These are phyloP conservation scores for Amoeboradix gromovi DNA, from an alignment of 371 early-diverging fungal species.

Conservation along the genomic window DNA sequence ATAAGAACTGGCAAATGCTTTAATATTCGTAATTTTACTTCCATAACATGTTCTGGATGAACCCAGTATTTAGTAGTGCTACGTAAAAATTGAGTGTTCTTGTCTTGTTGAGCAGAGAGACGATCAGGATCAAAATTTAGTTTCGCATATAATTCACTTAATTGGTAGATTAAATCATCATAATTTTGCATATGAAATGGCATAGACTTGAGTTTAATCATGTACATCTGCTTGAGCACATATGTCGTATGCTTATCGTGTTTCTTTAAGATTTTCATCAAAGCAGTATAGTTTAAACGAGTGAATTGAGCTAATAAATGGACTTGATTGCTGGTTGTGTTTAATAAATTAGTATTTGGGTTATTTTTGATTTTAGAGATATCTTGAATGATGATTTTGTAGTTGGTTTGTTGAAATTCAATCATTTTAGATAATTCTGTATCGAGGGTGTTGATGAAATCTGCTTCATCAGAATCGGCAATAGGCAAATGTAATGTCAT, in stretches of 20 bases:
- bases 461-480: background rate
- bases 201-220: conserved; percentile 47
- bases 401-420: background rate
- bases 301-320: conserved; percentile 67
- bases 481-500: background rate
- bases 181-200: conserved; percentile 73
- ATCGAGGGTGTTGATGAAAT: background rate
- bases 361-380: background rate
- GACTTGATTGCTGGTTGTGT: conserved; percentile 50
- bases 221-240: conserved; percentile 52
- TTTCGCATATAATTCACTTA: conserved; percentile 36
- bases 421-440: background rate
- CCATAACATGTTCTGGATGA: conserved; percentile 88
- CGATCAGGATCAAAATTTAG: conserved; percentile 3
- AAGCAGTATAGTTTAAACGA: conserved; percentile 78
- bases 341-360: conserved; percentile 24
- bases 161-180: conserved; percentile 51
- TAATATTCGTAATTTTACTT: conserved; percentile 68
- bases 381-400: background rate
- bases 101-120: conserved; percentile 1
- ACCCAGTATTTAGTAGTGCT: conserved; percentile 81
- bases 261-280: conserved; percentile 84
- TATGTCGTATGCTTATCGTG: conserved; percentile 76
- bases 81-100: conserved; percentile 8
- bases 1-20: conserved; percentile 82